A percentile compares a stretch with the other conserved stretches of the same genome.
Conservation (phyloP, 805 yeast genomes). For the Lachancea cidri region DNA sequence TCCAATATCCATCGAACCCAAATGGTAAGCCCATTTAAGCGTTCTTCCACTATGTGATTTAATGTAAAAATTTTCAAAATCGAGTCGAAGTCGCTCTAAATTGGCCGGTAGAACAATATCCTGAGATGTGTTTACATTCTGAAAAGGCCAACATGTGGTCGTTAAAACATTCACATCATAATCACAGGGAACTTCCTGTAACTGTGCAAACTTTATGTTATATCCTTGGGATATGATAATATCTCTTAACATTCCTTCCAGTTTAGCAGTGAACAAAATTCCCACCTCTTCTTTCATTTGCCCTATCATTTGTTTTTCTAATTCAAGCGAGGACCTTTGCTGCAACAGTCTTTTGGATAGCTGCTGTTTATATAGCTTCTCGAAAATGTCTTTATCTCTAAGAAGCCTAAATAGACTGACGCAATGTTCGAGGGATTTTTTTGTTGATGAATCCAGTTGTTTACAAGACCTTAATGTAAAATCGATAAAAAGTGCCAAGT, state of each 20-base stretch:
- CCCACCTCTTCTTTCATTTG: constrained; percentile 75
- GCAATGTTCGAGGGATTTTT: constrained; percentile 46
- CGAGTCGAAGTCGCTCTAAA: constrained; percentile 38
- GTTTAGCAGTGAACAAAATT: constrained; percentile 66
- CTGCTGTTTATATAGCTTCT: constrained; percentile 77
- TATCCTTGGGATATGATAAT: constrained; percentile 53
- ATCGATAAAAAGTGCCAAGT: constrained; percentile 53
- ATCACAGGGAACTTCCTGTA: constrained; percentile 19
- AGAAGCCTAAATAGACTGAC: constrained; percentile 61
- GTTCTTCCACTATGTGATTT: constrained; percentile 52
- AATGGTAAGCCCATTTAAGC: constrained; percentile 73
- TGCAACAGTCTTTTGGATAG: constrained; percentile 72
- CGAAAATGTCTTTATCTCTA: constrained; percentile 81
- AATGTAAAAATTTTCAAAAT: constrained; percentile 49
- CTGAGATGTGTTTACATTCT: constrained; percentile 32
- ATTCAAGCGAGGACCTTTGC: constrained; percentile 45
- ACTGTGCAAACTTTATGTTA: constrained; percentile 35
- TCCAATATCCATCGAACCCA: constrained; percentile 77
- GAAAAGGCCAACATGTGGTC: constrained; percentile 64
- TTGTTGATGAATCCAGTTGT: constrained; percentile 24
- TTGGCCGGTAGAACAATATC: constrained; percentile 40
- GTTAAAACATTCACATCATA: constrained; percentile 53
- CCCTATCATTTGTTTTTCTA: constrained; percentile 64
- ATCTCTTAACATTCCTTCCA: constrained; percentile 86
- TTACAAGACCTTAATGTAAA: constrained; percentile 46